Base-by-base conservation (phyloP, 805 yeast species). In the Limtongia smithiae region DNA sequence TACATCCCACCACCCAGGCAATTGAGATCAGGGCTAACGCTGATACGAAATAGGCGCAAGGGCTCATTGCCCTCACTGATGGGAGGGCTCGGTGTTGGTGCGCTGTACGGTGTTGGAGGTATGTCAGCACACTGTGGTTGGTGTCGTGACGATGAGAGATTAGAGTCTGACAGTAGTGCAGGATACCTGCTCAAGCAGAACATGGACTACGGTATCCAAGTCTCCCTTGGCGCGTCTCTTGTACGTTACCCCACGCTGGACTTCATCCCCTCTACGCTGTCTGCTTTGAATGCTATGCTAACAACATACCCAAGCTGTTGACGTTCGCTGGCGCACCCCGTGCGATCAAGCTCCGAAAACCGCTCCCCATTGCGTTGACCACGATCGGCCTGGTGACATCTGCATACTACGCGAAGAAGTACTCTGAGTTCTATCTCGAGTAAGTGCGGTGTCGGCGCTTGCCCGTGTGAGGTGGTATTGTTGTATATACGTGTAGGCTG, bases 41-140 rank as follows among this genome's bases (percentile, higher is more conserved):
- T n/a, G 15, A n/a, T n/a, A 24, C 14, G 6, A 12, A 32, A 11
- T 57, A 70, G 70, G 46, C 80, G 80, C 44, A 83, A 84, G 60
- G 78, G 83, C 11, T 85, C 95, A 1, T 62, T 82, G 32, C 94
- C 95, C 20, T 87, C 96, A 0, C 73, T 90, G 46, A 69, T 80
- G 41, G 95, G 91, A 1, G 97, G 97, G n/a, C 51, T 69, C 4
- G 57, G 60, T 2, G 60, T 65, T 20, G 74, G 72, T 11, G 60
- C 64, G 7, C 51, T 69, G n/a, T 70, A 65, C 56, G 71, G 68
- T 22, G 52, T 55, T 27, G 59, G 71, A 2, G 74, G 59, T 55
- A 44, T 3, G 34, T 24, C 15, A 7, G n/a, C n/a, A n/a, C n/a
- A 9, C 22, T 12, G 27, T 34, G 56, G 78, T 8, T 67, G 80